Base-by-base conservation (phyloP, 73 alveolate species). In the Paramecium pentaurelia region DNA sequence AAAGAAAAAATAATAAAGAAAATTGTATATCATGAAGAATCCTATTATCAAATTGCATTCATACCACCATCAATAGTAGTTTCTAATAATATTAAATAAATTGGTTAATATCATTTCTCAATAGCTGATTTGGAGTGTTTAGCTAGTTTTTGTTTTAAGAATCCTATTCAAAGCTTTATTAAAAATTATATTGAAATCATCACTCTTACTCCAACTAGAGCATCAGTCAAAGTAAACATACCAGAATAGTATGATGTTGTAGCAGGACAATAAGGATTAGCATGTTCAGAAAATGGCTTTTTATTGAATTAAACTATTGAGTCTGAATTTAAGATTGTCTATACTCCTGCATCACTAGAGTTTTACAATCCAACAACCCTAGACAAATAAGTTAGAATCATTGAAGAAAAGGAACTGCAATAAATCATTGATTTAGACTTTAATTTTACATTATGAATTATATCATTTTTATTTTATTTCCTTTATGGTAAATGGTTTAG, bases 1-100 rank as follows among this genome's bases (percentile, higher is more conserved):
- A 42, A 75, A 36, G 88, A 75, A 34, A 75, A 75, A 75, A 75
- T 75, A 18, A 75, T 75, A n/a, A 75, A 75, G 60, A 75, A 75
- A 38, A 75, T 75, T 6, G 60, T 75, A 4, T 75, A 30, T 42
- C 47, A 75, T 7, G 60, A 75, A 1, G 88, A 42, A 38, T 8
- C 38, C 18, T 75, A 75, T 38, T 30, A 22, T 11, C 22, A 75
- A 75, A 25, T 75, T 4, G 58, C 88, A 5, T 75, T 75, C 37
- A 75, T 42, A 1, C 88, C 88, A 30, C 88, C 88, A 14, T 30
- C 60, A 36, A 75, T 75, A 1, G 47, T 36, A 0, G 47, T 75
- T 14, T 42, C 58, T 16, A 42, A 75, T 14, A 75, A 38, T 38
- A 14, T 25, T 11, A 36, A 10, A 36, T 34, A 75, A 38, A 30